phyloP scores from a whole-genome alignment of 2,329 filamentous ascomycete genomes.

The Colletotrichum tropicale region DNA sequence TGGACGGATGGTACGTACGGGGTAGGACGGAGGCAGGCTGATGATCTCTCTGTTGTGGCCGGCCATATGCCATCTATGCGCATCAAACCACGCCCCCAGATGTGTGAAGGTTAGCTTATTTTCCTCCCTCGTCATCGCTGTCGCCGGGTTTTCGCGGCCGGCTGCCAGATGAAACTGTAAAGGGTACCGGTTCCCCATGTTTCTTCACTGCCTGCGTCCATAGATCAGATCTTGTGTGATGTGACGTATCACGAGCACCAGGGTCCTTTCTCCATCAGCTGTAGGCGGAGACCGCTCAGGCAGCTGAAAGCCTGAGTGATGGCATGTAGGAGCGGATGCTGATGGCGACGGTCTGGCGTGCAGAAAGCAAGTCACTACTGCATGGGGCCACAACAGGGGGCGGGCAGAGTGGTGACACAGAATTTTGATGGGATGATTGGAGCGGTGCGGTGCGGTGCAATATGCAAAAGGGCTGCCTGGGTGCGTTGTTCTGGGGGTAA shows the following conservation, averaged over 20 bases:
- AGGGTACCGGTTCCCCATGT: slow-evolving; percentile 32
- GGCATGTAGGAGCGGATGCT: neutral
- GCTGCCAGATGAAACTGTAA: slow-evolving; percentile 26
- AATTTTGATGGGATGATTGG: neutral
- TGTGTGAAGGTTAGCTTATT: neutral
- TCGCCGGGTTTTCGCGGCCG: slow-evolving; percentile 23
- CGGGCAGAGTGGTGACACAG: slow-evolving; percentile 1
- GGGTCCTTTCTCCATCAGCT: slow-evolving; percentile 11
- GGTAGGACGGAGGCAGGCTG: neutral
- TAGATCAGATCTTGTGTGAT: slow-evolving; percentile 55
- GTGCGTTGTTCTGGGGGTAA: neutral
- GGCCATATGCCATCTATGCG: neutral
- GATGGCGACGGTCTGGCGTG: slow-evolving; percentile 11
- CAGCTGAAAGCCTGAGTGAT: neutral
- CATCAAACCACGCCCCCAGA: neutral
- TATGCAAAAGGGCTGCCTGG: neutral
- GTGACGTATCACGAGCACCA: slow-evolving; percentile 47
- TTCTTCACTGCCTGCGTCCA: slow-evolving; percentile 26
- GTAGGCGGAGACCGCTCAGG: neutral
- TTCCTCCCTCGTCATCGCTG: neutral
- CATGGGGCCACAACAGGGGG: slow-evolving; percentile 14
- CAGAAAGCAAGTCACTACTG: slow-evolving; percentile 15
- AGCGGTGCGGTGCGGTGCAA: neutral
- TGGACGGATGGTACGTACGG: neutral
- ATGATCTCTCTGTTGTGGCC: neutral